Percentiles rank a stretch among this genome's conserved stretches.
phyloP scores from a whole-genome alignment of 129 eudicot genomes.

The Kitagawia praeruptora region DNA sequence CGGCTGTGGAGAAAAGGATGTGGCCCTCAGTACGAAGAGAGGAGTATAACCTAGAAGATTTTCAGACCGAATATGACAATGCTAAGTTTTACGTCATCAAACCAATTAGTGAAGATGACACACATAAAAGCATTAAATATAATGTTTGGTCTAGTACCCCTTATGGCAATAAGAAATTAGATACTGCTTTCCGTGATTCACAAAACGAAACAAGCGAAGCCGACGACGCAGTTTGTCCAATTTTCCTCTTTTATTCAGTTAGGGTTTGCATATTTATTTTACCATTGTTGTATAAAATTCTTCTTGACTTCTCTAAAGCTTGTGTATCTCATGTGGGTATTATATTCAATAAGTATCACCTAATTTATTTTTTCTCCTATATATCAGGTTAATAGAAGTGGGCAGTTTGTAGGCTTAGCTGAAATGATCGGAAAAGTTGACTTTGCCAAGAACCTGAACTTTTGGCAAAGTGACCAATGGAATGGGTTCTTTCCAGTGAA shows the following conservation, averaged over 20 bases:
- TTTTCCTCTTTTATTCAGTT: constrained; percentile 82
- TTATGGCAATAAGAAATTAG: constrained; percentile 71
- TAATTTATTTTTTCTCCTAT: background rate
- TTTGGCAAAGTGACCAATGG: constrained; percentile 95
- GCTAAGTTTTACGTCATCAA: constrained; percentile 78
- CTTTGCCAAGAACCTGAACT: constrained; percentile 70
- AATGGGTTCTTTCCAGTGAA: constrained; percentile 76
- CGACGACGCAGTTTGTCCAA: constrained; percentile 50
- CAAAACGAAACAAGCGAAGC: constrained; percentile 42
- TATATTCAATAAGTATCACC: background rate
- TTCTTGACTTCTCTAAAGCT: background rate
- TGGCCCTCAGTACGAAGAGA: constrained; percentile 23
- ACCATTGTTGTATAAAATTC: too few species aligned
- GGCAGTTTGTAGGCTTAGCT: constrained; percentile 89
- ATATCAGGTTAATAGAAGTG: constrained; percentile 75
- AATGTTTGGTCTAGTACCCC: constrained; percentile 93
- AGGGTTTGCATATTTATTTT: constrained; percentile 10
- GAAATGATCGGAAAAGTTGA: constrained; percentile 84
- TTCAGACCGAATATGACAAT: constrained; percentile 40
- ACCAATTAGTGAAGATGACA: constrained; percentile 83
- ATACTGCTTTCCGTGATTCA: constrained; percentile 51
- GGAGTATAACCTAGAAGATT: constrained; percentile 46
- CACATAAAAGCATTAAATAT: constrained; percentile 68
- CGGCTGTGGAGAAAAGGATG: constrained; percentile 31
- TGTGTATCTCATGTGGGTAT: background rate